A percentile compares a stretch with the other conserved stretches of the same genome.
phyloP scores from a whole-genome alignment of 306 rosid species.

The Vicia sativa region DNA sequence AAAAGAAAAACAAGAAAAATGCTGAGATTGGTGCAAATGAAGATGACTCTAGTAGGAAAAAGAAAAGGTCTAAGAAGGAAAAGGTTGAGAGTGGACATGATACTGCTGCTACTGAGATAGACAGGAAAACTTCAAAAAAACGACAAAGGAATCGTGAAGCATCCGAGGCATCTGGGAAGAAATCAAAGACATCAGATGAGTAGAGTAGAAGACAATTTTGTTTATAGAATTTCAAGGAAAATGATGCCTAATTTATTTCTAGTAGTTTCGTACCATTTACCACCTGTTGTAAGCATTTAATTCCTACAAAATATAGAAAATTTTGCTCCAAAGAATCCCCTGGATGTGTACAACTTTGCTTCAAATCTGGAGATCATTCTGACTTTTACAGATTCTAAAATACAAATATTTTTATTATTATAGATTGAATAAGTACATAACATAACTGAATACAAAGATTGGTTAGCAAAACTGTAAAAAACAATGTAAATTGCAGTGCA shows the following conservation, averaged over 20 bases:
- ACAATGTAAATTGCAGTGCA: conserved; percentile 43
- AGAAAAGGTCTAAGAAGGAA: conserved; percentile 42
- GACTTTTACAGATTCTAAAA: conserved; percentile 5
- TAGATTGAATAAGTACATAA: background rate
- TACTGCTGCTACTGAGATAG: conserved; percentile 22
- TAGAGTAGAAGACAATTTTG: conserved; percentile 22
- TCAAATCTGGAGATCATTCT: conserved; percentile 29
- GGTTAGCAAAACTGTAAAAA: conserved; percentile 42
- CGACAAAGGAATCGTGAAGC: conserved; percentile 42
- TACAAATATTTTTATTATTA: background rate
- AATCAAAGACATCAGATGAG: conserved; percentile 34
- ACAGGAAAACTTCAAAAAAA: conserved; percentile 36
- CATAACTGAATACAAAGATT: conserved; percentile 32
- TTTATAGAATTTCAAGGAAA: background rate
- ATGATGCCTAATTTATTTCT: conserved; percentile 15
- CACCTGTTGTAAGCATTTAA: conserved; percentile 14
- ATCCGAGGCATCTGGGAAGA: conserved; percentile 39
- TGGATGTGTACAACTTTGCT: background rate
- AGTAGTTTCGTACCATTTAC: conserved; percentile 37
- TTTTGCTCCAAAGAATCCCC: conserved; percentile 4
- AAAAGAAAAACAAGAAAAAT: conserved; percentile 43
- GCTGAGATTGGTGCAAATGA: conserved; percentile 41
- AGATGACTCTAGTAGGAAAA: conserved; percentile 44
- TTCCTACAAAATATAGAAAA: conserved; percentile 24
- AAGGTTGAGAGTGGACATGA: conserved; percentile 38